phyloP scores from a whole-genome alignment of 192 early-diverging fungal genomes.

The Backusella tuberculispora region DNA sequence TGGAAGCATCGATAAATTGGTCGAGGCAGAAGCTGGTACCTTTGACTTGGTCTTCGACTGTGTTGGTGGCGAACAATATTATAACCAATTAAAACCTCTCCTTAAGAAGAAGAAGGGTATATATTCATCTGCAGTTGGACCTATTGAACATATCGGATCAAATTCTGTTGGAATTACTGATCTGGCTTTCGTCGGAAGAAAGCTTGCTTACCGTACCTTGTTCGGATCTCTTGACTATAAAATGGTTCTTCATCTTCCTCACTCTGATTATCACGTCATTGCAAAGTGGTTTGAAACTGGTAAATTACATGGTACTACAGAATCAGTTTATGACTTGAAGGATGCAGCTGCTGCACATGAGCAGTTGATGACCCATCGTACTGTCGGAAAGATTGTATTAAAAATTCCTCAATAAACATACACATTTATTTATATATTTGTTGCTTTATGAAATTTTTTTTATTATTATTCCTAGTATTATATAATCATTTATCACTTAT shows the following conservation, averaged over 20 bases:
- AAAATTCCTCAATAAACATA: conserved; percentile 5
- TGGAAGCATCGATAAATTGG: conserved; percentile 38
- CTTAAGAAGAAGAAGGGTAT: conserved; percentile 24
- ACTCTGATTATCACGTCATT: neutral
- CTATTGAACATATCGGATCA: conserved; percentile 24
- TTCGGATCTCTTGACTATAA: conserved; percentile 19
- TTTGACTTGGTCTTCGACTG: conserved; percentile 53
- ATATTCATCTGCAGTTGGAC: conserved; percentile 28
- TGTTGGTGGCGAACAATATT: conserved; percentile 43
- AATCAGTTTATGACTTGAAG: conserved; percentile 27
- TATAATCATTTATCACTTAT: neutral
- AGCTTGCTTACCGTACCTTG: neutral
- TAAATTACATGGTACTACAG: neutral
- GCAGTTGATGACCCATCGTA: conserved; percentile 28
- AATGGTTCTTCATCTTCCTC: neutral
- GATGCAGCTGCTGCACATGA: conserved; percentile 37
- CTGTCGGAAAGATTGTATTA: conserved; percentile 41
- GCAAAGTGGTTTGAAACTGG: neutral
- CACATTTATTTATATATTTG: neutral
- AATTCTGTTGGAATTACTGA: neutral
- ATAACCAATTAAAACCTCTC: conserved; percentile 8
- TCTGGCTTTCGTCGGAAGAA: neutral
- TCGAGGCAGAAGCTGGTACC: conserved; percentile 25
- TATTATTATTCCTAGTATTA: neutral
- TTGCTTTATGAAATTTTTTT: too few species aligned